Conservation (phyloP, 768 basidiomycete species). For the Lactarius sanguifluus region DNA sequence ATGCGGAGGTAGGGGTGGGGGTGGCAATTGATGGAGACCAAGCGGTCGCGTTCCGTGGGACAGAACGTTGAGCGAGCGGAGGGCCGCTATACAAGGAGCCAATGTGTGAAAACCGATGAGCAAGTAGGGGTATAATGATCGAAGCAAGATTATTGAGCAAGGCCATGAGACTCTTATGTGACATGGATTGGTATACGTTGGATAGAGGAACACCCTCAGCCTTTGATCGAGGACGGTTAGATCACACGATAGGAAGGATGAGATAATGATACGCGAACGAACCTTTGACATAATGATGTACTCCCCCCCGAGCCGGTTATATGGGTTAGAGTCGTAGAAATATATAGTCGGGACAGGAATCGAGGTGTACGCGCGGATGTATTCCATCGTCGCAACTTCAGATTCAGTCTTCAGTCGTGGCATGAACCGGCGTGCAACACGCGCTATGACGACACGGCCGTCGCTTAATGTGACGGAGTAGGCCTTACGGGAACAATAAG, state of each 20-base stretch:
- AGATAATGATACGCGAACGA: slow-evolving; percentile 29
- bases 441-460: slow-evolving; percentile 63
- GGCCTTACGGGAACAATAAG: slow-evolving; percentile 46
- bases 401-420: slow-evolving; percentile 84
- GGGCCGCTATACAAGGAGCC: slow-evolving; percentile 71
- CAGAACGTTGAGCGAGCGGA: slow-evolving; percentile 14
- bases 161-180: slow-evolving; percentile 60
- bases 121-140: slow-evolving; percentile 70
- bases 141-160: slow-evolving; percentile 68
- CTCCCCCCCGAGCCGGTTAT: slow-evolving; percentile 81
- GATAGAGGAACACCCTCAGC: slow-evolving; percentile 72
- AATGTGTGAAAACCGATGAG: slow-evolving; percentile 72
- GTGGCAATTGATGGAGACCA: slow-evolving; percentile 31
- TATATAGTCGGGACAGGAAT: slow-evolving; percentile 77
- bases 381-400: slow-evolving; percentile 84
- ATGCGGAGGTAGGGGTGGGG: slow-evolving; percentile 31
- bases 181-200: slow-evolving; percentile 67
- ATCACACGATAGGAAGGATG: slow-evolving; percentile 3
- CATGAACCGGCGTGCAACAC: slow-evolving; percentile 85
- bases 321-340: slow-evolving; percentile 79
- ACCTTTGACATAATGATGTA: slow-evolving; percentile 89
- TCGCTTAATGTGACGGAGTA: slow-evolving; percentile 71
- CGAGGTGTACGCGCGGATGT: slow-evolving; percentile 64
- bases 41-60: slow-evolving; percentile 23
- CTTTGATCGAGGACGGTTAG: slow-evolving; percentile 39